Percentiles rank a stretch among this genome's conserved stretches.
Evolutionary conservation across 1,284 basidiomycete genomes (phyloP).

Genomic region (Irpex sp.): DNA sequence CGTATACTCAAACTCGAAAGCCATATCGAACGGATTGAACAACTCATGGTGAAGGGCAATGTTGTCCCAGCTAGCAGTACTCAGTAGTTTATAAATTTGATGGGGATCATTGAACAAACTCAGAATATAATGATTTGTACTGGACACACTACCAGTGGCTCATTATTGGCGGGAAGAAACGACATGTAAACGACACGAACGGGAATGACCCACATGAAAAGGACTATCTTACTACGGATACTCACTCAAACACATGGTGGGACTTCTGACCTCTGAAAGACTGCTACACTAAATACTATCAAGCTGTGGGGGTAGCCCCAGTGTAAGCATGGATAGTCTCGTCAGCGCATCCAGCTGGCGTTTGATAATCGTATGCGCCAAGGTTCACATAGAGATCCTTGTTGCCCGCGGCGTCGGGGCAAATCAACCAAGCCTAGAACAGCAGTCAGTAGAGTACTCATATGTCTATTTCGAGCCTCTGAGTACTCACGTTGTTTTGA

Average conservation of each 20-base stretch:
- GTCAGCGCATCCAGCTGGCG: conserved; percentile 57
- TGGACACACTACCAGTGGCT: too few relatives aligned
- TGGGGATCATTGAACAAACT: too few relatives aligned
- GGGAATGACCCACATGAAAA: too few relatives aligned
- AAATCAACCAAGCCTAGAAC: conserved; percentile 48
- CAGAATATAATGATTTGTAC: too few relatives aligned
- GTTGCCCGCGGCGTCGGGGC: conserved; percentile 47
- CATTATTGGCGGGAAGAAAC: too few relatives aligned
- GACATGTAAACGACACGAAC: too few relatives aligned
- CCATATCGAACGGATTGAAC: not conserved
- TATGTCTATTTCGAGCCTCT: not conserved
- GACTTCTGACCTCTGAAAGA: not conserved
- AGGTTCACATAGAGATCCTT: conserved; percentile 51
- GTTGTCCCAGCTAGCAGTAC: too few relatives aligned
- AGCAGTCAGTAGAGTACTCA: not conserved
- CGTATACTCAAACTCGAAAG: not conserved
- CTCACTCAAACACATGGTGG: not conserved
- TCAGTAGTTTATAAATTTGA: too few relatives aligned
- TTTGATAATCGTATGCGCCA: conserved; percentile 52
- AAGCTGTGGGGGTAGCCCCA: conserved; percentile 36
- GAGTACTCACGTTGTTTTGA: conserved; percentile 42
- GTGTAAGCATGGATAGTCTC: conserved; percentile 65
- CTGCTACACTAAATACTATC: not conserved
- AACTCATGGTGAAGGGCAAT: not conserved
- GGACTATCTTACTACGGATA: not conserved